Conservation (phyloP, 2,329 filamentous ascomycete genomes). For the Neodidymelliopsis sp. region DNA sequence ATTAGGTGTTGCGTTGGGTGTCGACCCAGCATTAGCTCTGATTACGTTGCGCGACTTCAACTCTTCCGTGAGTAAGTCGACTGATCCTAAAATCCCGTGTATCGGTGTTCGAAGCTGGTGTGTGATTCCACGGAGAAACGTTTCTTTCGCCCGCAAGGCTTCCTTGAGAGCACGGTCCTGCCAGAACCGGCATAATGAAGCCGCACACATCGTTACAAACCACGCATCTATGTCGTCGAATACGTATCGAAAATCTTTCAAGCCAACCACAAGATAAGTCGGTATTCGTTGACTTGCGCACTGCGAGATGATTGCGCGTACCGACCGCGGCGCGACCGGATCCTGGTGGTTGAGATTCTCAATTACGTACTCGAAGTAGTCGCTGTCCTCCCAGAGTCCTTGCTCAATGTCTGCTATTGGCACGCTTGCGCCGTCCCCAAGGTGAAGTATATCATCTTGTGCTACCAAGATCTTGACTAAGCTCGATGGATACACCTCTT, state of each 20-base stretch:
- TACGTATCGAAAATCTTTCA: slow-evolving; percentile 52
- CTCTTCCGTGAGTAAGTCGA: slow-evolving; percentile 55
- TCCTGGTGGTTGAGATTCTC: slow-evolving; percentile 44
- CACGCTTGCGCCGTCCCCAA: slow-evolving; percentile 40
- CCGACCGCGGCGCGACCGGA: slow-evolving; percentile 34
- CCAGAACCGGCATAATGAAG: slow-evolving; percentile 49
- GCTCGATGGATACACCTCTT: slow-evolving; percentile 46
- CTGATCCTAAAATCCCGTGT: slow-evolving; percentile 55
- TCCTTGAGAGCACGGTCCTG: slow-evolving; percentile 52
- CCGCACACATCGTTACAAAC: slow-evolving; percentile 54
- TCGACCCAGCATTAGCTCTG: slow-evolving; percentile 13
- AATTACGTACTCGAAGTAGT: slow-evolving; percentile 52
- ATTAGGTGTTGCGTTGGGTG: slow-evolving; percentile 19
- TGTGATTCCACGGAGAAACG: slow-evolving; percentile 56
- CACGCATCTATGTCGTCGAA: slow-evolving; percentile 59
- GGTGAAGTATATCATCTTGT: slow-evolving; percentile 29
- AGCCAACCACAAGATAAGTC: slow-evolving; percentile 51
- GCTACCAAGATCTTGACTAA: slow-evolving; percentile 37
- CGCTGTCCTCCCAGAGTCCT: slow-evolving; percentile 56
- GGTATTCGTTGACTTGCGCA: slow-evolving; percentile 45
- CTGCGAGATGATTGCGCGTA: slow-evolving; percentile 50
- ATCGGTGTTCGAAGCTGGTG: slow-evolving; percentile 59
- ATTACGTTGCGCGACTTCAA: slow-evolving; percentile 36
- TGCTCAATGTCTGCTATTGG: slow-evolving; percentile 42
- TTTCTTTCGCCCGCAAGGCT: slow-evolving; percentile 54